Percentiles rank a stretch among this genome's conserved stretches.
Evolutionary conservation across 179 eudicot genomes (phyloP).

Genomic region (Vitellaria paradoxa): DNA sequence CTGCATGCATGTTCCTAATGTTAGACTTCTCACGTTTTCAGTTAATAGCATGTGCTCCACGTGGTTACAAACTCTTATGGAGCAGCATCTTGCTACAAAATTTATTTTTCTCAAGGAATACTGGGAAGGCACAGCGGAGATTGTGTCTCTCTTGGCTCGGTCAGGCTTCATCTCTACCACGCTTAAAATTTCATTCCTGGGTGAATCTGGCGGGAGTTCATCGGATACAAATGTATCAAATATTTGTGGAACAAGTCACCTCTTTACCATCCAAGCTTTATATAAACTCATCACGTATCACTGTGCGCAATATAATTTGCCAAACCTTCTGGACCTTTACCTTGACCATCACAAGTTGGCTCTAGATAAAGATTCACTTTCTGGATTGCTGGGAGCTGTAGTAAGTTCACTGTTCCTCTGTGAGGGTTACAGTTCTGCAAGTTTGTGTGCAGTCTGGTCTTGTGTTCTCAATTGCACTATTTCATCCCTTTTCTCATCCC

Average conservation of each 20-base stretch:
- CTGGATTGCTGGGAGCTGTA: constrained; percentile 54
- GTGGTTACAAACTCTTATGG: constrained; percentile 77
- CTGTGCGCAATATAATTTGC: constrained; percentile 71
- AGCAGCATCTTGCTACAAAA: constrained; percentile 69
- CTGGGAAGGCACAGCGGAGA: constrained; percentile 69
- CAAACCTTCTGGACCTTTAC: constrained; percentile 80
- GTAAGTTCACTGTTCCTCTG: constrained; percentile 46
- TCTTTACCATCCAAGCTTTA: constrained; percentile 52
- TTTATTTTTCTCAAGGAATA: constrained; percentile 72
- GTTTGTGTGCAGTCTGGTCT: constrained; percentile 7
- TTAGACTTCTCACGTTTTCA: constrained; percentile 54
- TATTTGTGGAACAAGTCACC: constrained; percentile 31
- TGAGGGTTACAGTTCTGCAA: constrained; percentile 11
- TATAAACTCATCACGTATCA: constrained; percentile 68
- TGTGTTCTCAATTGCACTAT: neutral
- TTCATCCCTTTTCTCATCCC: neutral
- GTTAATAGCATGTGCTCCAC: constrained; percentile 55
- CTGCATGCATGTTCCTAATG: constrained; percentile 61
- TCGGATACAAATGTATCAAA: constrained; percentile 32
- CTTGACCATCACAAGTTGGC: constrained; percentile 88
- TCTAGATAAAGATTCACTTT: constrained; percentile 54
- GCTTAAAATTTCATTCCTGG: constrained; percentile 17
- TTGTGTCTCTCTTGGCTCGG: constrained; percentile 69
- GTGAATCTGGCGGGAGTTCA: constrained; percentile 38
- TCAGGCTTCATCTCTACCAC: constrained; percentile 62